Base-by-base conservation (phyloP, 768 basidiomycete species). In the Psilocybe cyanescens region DNA sequence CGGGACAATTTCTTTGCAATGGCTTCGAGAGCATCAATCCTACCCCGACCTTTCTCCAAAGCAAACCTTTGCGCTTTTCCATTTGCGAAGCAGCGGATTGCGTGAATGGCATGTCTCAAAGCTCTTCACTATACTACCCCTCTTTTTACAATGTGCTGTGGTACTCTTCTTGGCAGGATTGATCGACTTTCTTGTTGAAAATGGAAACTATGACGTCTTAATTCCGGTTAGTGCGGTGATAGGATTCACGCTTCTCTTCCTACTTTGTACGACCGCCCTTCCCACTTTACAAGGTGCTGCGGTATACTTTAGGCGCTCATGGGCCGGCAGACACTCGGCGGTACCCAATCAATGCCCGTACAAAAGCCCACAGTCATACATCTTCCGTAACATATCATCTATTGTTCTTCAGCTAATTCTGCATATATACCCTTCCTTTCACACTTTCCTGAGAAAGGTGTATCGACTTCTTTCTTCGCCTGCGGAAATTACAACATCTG, bases 161-260 rank as follows among this genome's bases (percentile, higher is more conserved):
- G 57, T 72, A 8, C 65, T 76, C 1, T 76, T 76, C 56, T 66
- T 73, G 39, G 55, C 61, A 4, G 74, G 72, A 3, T 28, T 75
- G 8, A 53, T 72, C 29, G 67, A 71, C 30, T 66, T 74, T 16
- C 57, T 73, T 4, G 68, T 58, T 67, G 67, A 47, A 57, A 8
- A 51, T 67, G 19, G 66, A 35, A n/a, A 35, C 5, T 35, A 53
- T 11, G 65, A 73, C 6, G 68, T 70, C 0, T 24, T 33, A 7
- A 58, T 66, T 3, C 51, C 66, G 7, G 52, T 73, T 19, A 63
- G 62, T 35, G 45, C 61, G n/a, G 63, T 66, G 6, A 57, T 73
- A 17, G 68, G 66, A 8, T 8, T 66, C 1, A 54, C 64, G 2
- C 41, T 70, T 4, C 8, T 64, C 3, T 65, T 74, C 73, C 74